Percentiles rank a stretch among this genome's conserved stretches.
Conservation (phyloP, 768 basidiomycete genomes). For the Nidularia pulvinata region DNA sequence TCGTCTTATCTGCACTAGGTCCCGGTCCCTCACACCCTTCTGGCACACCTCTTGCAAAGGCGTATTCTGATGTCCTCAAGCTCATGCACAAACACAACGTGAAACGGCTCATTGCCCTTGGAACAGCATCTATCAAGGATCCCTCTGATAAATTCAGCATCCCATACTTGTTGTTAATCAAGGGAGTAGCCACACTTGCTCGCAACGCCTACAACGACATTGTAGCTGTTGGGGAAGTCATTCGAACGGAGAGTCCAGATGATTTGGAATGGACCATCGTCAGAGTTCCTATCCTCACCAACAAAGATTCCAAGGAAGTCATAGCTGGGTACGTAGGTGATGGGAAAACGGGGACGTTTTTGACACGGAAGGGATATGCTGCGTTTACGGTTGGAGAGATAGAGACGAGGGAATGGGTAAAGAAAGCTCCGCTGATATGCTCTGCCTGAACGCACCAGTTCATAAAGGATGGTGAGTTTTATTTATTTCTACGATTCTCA, state of each 20-base stretch:
- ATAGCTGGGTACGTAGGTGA: constrained; percentile 73
- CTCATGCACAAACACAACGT: constrained; percentile 52
- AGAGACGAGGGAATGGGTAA: constrained; percentile 57
- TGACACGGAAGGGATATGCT: constrained; percentile 61
- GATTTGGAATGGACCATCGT: constrained; percentile 70
- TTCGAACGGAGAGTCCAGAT: constrained; percentile 44
- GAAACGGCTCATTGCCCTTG: constrained; percentile 63
- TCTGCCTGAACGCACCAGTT: constrained; percentile 9
- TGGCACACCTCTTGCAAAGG: constrained; percentile 61
- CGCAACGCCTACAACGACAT: constrained; percentile 67
- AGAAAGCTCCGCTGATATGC: constrained; percentile 44
- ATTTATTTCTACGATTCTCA: neutral
- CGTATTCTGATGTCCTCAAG: constrained; percentile 54
- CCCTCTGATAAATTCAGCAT: constrained; percentile 55
- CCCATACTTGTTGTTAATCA: constrained; percentile 40
- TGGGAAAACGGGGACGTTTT: constrained; percentile 41
- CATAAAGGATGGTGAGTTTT: neutral
- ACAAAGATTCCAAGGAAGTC: constrained; percentile 40
- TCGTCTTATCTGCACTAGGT: constrained; percentile 69
- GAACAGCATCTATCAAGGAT: constrained; percentile 67
- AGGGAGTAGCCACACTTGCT: constrained; percentile 39
- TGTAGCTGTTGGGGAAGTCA: constrained; percentile 57
- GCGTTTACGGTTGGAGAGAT: constrained; percentile 61
- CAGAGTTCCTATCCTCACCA: constrained; percentile 64
- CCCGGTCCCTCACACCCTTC: constrained; percentile 43